These are phyloP conservation scores for Xylaria nigripes DNA, from an alignment of 495 filamentous ascomycete genomes.

Conservation along the genomic window DNA sequence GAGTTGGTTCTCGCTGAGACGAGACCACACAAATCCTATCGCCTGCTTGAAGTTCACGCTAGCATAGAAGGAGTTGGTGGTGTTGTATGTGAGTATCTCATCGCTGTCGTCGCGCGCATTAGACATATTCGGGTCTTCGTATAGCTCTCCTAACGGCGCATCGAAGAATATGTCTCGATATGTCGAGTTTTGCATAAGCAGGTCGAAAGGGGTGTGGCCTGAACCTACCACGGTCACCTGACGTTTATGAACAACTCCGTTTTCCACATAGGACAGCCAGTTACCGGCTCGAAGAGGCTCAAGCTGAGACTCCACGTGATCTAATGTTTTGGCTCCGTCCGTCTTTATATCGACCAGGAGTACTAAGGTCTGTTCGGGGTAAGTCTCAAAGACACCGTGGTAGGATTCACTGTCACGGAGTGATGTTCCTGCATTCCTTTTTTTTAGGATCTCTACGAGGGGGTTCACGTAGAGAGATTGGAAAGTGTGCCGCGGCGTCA, in stretches of 20 bases:
- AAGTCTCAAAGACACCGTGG: slow-evolving; percentile 55
- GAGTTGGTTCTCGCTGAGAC: slow-evolving; percentile 46
- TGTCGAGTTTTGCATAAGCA: slow-evolving; percentile 38
- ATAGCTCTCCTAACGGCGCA: slow-evolving; percentile 47
- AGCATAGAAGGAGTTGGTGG: slow-evolving; percentile 47
- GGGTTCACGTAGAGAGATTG: slow-evolving; percentile 57
- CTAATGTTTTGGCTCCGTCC: slow-evolving; percentile 40
- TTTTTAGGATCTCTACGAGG: slow-evolving; percentile 47
- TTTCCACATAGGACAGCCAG: slow-evolving; percentile 52
- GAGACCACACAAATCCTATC: slow-evolving; percentile 41
- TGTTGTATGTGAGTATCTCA: slow-evolving; percentile 29
- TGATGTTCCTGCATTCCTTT: slow-evolving; percentile 42
- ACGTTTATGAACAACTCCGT: slow-evolving; percentile 42
- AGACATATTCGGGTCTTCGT: slow-evolving; percentile 21
- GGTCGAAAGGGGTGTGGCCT: slow-evolving; percentile 65
- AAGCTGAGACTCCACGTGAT: slow-evolving; percentile 51
- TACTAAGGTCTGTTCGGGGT: slow-evolving; percentile 52
- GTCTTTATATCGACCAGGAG: slow-evolving; percentile 71
- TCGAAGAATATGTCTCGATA: slow-evolving; percentile 62
- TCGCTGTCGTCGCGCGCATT: neutral
- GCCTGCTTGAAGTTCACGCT: slow-evolving; percentile 39
- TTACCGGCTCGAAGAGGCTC: slow-evolving; percentile 53
- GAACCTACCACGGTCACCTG: slow-evolving; percentile 74
- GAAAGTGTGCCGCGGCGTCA: slow-evolving; percentile 51
- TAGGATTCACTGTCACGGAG: slow-evolving; percentile 32